These are phyloP conservation scores for Fusarium subtropicale DNA, from an alignment of 2,329 filamentous ascomycete species.

Conservation along the genomic window DNA sequence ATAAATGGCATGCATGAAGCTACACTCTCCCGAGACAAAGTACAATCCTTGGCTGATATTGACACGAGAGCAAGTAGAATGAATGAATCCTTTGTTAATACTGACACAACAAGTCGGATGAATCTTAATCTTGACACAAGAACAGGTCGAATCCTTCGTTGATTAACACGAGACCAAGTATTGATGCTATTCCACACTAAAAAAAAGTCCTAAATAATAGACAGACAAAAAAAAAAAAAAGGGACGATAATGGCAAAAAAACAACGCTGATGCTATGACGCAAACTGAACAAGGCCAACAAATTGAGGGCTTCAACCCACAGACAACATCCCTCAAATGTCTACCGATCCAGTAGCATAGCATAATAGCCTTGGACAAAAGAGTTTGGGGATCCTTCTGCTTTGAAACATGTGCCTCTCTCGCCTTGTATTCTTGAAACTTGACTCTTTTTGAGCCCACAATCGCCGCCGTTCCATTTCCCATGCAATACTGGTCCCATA, in stretches of 20 bases:
- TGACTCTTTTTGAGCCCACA: constrained; percentile 33
- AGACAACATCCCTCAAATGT: background rate
- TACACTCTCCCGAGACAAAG: background rate
- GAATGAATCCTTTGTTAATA: no score
- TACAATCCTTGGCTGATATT: background rate
- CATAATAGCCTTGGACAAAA: constrained; percentile 21
- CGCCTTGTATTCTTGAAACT: constrained; percentile 29
- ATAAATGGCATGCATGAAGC: constrained; percentile 2
- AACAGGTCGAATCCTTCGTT: background rate
- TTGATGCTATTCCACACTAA: constrained; percentile 15
- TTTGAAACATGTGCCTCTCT: background rate
- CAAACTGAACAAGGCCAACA: constrained; percentile 25
- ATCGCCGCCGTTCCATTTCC: constrained; percentile 23
- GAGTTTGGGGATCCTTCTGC: background rate
- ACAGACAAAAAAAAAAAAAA: background rate
- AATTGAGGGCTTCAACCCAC: constrained; percentile 6
- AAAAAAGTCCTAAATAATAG: background rate
- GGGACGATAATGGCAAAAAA: constrained; percentile 1
- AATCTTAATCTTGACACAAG: background rate
- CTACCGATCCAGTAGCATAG: background rate
- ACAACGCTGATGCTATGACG: constrained; percentile 48
- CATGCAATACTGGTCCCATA: constrained; percentile 24
- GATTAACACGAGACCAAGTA: constrained; percentile 7
- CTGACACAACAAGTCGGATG: background rate
- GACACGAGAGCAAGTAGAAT: background rate